Conservation (phyloP, 768 basidiomycete species). For the Leccinum boreale region DNA sequence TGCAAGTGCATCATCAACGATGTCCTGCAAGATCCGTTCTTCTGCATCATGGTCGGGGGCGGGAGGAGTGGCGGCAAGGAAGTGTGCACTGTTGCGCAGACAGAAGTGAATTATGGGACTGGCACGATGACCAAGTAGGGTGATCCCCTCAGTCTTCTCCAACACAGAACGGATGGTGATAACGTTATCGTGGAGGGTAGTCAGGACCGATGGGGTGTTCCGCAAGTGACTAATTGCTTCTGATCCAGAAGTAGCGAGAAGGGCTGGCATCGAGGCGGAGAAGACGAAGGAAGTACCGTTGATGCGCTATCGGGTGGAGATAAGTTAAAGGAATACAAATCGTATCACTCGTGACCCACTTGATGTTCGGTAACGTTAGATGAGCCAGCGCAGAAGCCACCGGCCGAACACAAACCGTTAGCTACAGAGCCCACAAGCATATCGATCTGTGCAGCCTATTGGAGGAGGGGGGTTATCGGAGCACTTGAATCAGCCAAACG, state of each 20-base stretch:
- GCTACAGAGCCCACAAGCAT: slow-evolving; percentile 93
- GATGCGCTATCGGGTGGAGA: slow-evolving; percentile 62
- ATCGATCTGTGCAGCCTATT: slow-evolving; percentile 87
- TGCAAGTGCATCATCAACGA: slow-evolving; percentile 81
- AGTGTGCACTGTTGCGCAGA: slow-evolving; percentile 39
- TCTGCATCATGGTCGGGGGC: slow-evolving; percentile 58
- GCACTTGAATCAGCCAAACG: not conserved
- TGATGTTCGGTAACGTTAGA: slow-evolving; percentile 83
- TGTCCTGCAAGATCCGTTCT: slow-evolving; percentile 82
- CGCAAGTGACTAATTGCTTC: slow-evolving; percentile 81
- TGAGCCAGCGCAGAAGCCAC: slow-evolving; percentile 96
- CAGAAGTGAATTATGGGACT: slow-evolving; percentile 88
- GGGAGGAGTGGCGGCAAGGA: slow-evolving; percentile 22
- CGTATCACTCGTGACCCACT: slow-evolving; percentile 36
- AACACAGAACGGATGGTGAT: slow-evolving; percentile 74
- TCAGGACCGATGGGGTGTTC: slow-evolving; percentile 71
- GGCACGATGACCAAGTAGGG: slow-evolving; percentile 79
- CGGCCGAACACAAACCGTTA: slow-evolving; percentile 75
- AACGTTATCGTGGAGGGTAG: slow-evolving; percentile 77
- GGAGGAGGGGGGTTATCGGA: not conserved
- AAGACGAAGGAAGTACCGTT: slow-evolving; percentile 95
- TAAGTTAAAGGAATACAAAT: not conserved
- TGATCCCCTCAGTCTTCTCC: slow-evolving; percentile 76
- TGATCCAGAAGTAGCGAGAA: slow-evolving; percentile 84
- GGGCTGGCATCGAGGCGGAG: slow-evolving; percentile 90